These are phyloP conservation scores for Hansenula lynferdii DNA, from an alignment of 1,139 yeast genomes.

Conservation along the genomic window DNA sequence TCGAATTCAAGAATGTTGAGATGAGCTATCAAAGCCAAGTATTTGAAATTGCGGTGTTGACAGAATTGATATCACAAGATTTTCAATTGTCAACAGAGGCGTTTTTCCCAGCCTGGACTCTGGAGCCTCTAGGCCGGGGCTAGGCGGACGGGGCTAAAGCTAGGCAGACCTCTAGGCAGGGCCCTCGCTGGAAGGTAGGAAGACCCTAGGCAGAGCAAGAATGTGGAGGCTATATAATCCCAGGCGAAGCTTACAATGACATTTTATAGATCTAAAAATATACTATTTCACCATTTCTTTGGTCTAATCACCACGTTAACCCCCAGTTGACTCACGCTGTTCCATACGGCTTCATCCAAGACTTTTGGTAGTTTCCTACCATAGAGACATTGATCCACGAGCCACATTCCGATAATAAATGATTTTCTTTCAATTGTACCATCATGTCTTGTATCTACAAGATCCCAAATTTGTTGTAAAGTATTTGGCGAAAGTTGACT, in stretches of 20 bases:
- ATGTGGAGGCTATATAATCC: too few relatives aligned
- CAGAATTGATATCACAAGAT: too few relatives aligned
- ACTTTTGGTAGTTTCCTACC: conserved; percentile 81
- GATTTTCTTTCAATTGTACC: conserved; percentile 78
- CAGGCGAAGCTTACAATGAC: neutral
- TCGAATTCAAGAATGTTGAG: too few relatives aligned
- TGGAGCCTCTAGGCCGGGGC: too few relatives aligned
- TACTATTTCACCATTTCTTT: conserved; percentile 11
- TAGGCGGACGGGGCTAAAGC: too few relatives aligned
- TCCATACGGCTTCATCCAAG: conserved; percentile 59
- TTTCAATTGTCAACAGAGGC: too few relatives aligned
- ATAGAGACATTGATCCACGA: conserved; percentile 91
- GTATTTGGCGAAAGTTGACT: conserved; percentile 65
- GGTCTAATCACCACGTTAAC: conserved; percentile 29
- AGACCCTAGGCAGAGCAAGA: neutral
- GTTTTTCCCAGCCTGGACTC: too few relatives aligned
- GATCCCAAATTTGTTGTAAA: conserved; percentile 65
- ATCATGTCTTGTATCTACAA: conserved; percentile 73
- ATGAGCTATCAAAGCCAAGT: too few relatives aligned
- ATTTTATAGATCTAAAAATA: neutral
- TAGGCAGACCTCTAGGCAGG: neutral
- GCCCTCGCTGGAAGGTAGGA: neutral
- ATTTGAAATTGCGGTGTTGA: too few relatives aligned
- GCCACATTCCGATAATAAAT: conserved; percentile 93
- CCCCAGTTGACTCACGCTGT: conserved; percentile 45